Evolutionary conservation across 805 yeast species (phyloP).

Genomic region (Teunomyces funiuensis): DNA sequence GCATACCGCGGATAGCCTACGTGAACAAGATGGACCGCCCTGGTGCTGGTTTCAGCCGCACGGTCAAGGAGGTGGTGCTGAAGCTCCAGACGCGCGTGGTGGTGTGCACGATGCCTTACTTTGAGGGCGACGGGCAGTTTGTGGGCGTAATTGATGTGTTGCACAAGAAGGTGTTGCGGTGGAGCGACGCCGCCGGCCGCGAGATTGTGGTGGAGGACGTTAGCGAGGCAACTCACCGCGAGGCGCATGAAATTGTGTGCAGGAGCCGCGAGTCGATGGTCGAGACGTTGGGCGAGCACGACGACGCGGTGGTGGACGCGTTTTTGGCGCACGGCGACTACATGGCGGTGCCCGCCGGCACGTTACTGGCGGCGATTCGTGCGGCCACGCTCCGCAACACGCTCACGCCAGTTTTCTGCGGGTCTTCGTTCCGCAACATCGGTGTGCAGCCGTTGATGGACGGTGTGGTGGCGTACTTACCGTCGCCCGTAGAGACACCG

Average conservation of each 20-base stretch:
- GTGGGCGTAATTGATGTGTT: constrained; percentile 77
- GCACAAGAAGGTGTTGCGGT: constrained; percentile 55
- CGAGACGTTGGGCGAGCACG: constrained; percentile 81
- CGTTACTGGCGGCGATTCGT: constrained; percentile 62
- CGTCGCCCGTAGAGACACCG: constrained; percentile 70
- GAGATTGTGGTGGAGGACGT: constrained; percentile 49
- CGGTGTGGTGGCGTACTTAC: constrained; percentile 73
- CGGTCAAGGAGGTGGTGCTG: constrained; percentile 78
- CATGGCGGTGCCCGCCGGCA: constrained; percentile 54
- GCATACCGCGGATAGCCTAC: constrained; percentile 75
- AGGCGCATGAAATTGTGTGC: constrained; percentile 45
- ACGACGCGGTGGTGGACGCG: constrained; percentile 73
- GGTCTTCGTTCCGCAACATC: constrained; percentile 86
- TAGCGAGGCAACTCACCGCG: constrained; percentile 25
- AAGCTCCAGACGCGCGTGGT: constrained; percentile 75
- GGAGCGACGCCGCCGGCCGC: constrained; percentile 54
- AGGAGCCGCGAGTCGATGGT: constrained; percentile 72
- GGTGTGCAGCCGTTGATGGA: constrained; percentile 95
- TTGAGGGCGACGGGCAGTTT: constrained; percentile 50
- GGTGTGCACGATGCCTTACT: constrained; percentile 76
- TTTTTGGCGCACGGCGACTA: constrained; percentile 73
- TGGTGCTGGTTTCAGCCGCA: constrained; percentile 92
- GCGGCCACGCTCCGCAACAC: constrained; percentile 56
- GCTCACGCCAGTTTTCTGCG: constrained; percentile 83
- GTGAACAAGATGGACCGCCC: constrained; percentile 95